Evolutionary conservation across 2,329 filamentous ascomycete species (phyloP).

Genomic region (Fusarium nanum): DNA sequence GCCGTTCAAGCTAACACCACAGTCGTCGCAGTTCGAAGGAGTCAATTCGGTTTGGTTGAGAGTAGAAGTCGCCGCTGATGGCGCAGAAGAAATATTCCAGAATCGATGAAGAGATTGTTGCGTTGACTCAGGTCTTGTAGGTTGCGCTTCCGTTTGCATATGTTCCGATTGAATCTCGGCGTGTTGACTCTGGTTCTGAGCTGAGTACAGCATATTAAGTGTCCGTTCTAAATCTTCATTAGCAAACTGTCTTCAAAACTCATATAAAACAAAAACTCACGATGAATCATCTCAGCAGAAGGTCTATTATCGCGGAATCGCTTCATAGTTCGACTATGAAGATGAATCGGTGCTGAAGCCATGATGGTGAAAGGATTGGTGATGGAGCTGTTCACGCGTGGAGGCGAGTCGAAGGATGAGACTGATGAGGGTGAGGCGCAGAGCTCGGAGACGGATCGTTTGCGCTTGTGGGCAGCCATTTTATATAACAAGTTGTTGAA

Average conservation of each 20-base stretch:
- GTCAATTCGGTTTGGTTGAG: conserved; percentile 24
- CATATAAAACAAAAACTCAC: conserved; percentile 54
- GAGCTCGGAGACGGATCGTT: conserved; percentile 70
- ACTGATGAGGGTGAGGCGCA: conserved; percentile 60
- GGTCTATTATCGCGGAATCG: conserved; percentile 69
- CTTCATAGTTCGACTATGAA: conserved; percentile 70
- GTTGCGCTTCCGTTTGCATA: conserved; percentile 16
- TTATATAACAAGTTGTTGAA: not conserved
- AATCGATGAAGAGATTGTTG: conserved; percentile 70
- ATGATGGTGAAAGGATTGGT: conserved; percentile 50
- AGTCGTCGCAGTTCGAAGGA: conserved; percentile 65
- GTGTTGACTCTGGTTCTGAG: conserved; percentile 55
- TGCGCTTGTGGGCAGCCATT: conserved; percentile 69
- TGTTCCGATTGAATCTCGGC: conserved; percentile 1
- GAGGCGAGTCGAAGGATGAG: conserved; percentile 56
- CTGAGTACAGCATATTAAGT: conserved; percentile 67
- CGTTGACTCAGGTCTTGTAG: conserved; percentile 17
- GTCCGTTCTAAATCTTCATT: conserved; percentile 62
- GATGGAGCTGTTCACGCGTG: conserved; percentile 46
- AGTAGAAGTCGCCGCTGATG: conserved; percentile 45
- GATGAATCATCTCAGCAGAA: conserved; percentile 65
- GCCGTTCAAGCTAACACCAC: conserved; percentile 52
- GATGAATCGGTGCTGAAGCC: conserved; percentile 55
- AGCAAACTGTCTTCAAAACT: not conserved
- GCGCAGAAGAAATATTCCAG: conserved; percentile 64